Conservation (phyloP, 2,329 filamentous ascomycete species). For the Talaromyces verruculosus region DNA sequence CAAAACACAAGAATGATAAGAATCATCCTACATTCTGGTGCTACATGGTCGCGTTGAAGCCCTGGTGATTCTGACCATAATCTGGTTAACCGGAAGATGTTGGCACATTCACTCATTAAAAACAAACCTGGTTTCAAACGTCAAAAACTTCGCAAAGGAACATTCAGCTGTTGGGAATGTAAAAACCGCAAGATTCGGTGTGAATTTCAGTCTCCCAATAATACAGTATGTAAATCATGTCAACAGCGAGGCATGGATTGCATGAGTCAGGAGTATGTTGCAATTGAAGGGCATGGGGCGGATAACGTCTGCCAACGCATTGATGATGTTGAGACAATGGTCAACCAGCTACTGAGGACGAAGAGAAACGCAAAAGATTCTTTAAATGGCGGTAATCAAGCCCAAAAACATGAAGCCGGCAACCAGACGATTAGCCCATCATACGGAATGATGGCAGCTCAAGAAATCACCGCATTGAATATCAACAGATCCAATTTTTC, state of each 20-base stretch:
- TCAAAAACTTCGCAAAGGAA: slow-evolving; percentile 56
- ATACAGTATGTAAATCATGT: slow-evolving; percentile 50
- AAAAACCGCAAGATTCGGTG: slow-evolving; percentile 57
- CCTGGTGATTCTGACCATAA: too few relatives aligned
- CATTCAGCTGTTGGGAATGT: slow-evolving; percentile 60
- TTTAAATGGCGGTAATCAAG: not conserved
- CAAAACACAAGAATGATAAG: not conserved
- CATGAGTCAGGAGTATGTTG: slow-evolving; percentile 26
- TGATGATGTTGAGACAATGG: slow-evolving; percentile 13
- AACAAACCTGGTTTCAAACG: slow-evolving; percentile 32
- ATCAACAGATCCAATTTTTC: not conserved
- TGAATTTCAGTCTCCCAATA: slow-evolving; percentile 42
- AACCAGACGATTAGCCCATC: not conserved
- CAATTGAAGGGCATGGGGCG: not conserved
- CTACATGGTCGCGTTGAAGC: not conserved
- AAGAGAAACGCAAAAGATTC: not conserved
- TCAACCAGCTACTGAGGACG: slow-evolving; percentile 1
- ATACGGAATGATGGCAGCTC: not conserved
- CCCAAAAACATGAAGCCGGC: not conserved
- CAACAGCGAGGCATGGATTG: slow-evolving; percentile 41
- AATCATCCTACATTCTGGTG: not conserved
- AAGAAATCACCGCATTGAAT: not conserved
- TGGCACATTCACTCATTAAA: not conserved
- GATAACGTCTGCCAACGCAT: slow-evolving; percentile 12
- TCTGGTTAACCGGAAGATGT: not conserved